Evolutionary conservation across 495 filamentous ascomycete species (phyloP).

Genomic region (Annulohypoxylon maeteangense): DNA sequence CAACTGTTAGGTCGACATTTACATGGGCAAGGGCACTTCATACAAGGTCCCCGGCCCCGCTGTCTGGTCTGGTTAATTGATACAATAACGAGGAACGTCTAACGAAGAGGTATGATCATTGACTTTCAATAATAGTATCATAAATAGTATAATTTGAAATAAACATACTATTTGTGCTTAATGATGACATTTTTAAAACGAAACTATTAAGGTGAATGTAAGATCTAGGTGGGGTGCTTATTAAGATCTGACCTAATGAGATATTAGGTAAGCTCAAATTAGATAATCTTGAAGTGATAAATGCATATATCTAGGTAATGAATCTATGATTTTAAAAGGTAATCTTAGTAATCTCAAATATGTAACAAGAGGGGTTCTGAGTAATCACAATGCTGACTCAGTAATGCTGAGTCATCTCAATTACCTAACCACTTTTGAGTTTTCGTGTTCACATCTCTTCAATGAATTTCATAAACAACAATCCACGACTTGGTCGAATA

Average conservation of each 20-base stretch:
- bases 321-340: not conserved
- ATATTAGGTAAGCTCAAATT: not conserved
- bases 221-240: not conserved
- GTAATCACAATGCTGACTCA: not conserved
- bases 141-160: conserved; percentile 17
- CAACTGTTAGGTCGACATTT: conserved; percentile 57
- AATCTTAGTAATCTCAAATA: not conserved
- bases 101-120: not conserved
- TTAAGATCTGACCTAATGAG: not conserved
- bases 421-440: not conserved
- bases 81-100: not conserved
- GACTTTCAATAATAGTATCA: conserved; percentile 11
- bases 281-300: too few relatives aligned
- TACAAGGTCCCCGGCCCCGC: conserved; percentile 63
- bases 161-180: not conserved
- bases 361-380: not conserved
- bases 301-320: not conserved
- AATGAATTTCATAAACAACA: not conserved
- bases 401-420: not conserved
- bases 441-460: not conserved
- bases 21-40: conserved; percentile 54
- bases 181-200: not conserved
- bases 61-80: conserved; percentile 59
- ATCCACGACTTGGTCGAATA: not conserved
- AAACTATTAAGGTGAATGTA: not conserved